Evolutionary conservation across 768 basidiomycete genomes (phyloP), one percentile per base, ranked within the genome.

Genomic region (Tricholoma furcatifolium): DNA sequence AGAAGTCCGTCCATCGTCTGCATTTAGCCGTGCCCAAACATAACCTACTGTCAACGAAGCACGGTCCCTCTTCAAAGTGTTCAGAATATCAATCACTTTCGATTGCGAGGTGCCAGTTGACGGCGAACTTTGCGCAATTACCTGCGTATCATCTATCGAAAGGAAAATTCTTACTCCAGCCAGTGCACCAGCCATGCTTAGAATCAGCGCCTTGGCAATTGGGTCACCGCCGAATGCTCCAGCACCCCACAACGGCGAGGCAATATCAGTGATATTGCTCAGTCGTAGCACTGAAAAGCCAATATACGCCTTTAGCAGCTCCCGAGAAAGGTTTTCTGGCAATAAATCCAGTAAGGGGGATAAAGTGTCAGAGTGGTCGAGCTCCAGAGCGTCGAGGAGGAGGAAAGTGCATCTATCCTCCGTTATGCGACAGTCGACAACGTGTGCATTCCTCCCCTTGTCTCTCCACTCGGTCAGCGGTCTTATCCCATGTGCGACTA

Each of bases 201-300:
- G 43, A 10, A 69, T 62, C 8, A 71, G 43, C 12, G 59, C 54
- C 50, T 73, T 73, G 43, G 71, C 58, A 21, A 69, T 56, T 6
- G 67, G 68, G 51, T 73, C 61, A 1, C 65, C 70, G 4, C 65
- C 66, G 55, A 71, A 69, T 39, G 68, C 65, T n/a, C 68, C 71
- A 45, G 67, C 55, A n/a, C 67, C 69, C 70, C 66, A 70, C 24
- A 70, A 47, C 15, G 68, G 65, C 4, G 67, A 66, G 4, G 61
- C 53, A 43, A 68, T 56, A 2, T 56, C 58, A n/a, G 42, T 53
- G 23, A 68, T 55, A 17, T 63, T 59, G n/a, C 55, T 51, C 34
- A 54, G 34, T 12, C 42, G 43, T 14, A 69, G 50, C 10, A 61
- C 62, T 20, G 38, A 39, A 24, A 70, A 66, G 18, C 67, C 68